Evolutionary conservation across 306 rosid species (phyloP).

Genomic region (Albizia julibrissin): DNA sequence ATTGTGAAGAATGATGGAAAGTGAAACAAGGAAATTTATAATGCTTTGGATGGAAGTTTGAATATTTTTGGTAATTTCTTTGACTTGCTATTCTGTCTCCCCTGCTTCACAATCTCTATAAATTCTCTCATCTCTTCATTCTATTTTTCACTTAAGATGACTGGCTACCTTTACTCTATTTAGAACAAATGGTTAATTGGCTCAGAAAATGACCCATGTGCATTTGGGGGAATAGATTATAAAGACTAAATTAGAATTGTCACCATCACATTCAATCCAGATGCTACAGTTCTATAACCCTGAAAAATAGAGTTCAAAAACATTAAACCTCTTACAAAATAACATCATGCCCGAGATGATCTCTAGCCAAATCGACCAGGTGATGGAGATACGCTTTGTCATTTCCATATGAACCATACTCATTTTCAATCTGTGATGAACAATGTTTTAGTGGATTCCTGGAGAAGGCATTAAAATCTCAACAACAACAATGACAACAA

Average conservation of each 20-base stretch:
- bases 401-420: constrained; percentile 84
- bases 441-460: constrained; percentile 21
- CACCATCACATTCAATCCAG: constrained; percentile 6
- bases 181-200: constrained; percentile 1
- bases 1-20: background rate
- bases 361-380: constrained; percentile 66
- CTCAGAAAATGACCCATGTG: background rate
- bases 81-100: background rate
- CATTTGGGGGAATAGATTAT: background rate
- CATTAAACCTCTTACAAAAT: constrained; percentile 66
- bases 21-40: background rate
- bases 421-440: constrained; percentile 86
- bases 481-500: too few species aligned
- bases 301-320: constrained; percentile 30
- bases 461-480: constrained; percentile 10
- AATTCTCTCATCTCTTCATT: constrained; percentile 1
- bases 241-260: background rate
- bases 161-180: background rate
- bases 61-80: background rate
- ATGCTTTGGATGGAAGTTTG: background rate
- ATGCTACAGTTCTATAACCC: constrained; percentile 25
- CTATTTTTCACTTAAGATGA: background rate
- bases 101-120: background rate
- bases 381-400: constrained; percentile 83
- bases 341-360: constrained; percentile 73